Evolutionary conservation across 495 filamentous ascomycete species (phyloP).

Genomic region (Penicillium cinerascens): DNA sequence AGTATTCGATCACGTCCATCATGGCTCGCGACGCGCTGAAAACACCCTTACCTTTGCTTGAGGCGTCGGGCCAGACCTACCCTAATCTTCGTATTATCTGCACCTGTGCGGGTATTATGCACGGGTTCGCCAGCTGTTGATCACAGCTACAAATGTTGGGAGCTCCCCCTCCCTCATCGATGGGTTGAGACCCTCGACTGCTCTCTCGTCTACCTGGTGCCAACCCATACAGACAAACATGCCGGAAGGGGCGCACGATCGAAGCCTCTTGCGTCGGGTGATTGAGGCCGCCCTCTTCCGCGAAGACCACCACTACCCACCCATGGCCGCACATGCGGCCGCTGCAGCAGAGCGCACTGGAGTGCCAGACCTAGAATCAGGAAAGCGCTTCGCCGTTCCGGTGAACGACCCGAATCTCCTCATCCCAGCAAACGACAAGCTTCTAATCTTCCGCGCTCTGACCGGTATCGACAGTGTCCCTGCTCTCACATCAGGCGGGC

Average conservation of each 20-base stretch:
- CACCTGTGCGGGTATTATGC: constrained; percentile 1
- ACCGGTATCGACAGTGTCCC: constrained; percentile 46
- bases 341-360: constrained; percentile 4
- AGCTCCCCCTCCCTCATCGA: neutral
- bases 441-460: constrained; percentile 45
- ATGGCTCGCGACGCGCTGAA: constrained; percentile 7
- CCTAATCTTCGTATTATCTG: constrained; percentile 11
- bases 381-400: constrained; percentile 16
- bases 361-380: constrained; percentile 3
- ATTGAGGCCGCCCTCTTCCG: constrained; percentile 20
- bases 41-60: neutral
- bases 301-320: constrained; percentile 17
- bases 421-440: constrained; percentile 43
- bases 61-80: constrained; percentile 3
- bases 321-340: constrained; percentile 18
- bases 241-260: constrained; percentile 8
- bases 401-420: constrained; percentile 25
- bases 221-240: constrained; percentile 1
- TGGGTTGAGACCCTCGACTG: neutral
- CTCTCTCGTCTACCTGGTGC: neutral
- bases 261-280: constrained; percentile 13
- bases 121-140: constrained; percentile 3
- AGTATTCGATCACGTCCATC: constrained; percentile 18
- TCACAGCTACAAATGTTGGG: constrained; percentile 16
- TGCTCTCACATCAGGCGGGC: constrained; percentile 30